Evolutionary conservation across 2,329 filamentous ascomycete genomes (phyloP).

Genomic region (Colletotrichum sp.): DNA sequence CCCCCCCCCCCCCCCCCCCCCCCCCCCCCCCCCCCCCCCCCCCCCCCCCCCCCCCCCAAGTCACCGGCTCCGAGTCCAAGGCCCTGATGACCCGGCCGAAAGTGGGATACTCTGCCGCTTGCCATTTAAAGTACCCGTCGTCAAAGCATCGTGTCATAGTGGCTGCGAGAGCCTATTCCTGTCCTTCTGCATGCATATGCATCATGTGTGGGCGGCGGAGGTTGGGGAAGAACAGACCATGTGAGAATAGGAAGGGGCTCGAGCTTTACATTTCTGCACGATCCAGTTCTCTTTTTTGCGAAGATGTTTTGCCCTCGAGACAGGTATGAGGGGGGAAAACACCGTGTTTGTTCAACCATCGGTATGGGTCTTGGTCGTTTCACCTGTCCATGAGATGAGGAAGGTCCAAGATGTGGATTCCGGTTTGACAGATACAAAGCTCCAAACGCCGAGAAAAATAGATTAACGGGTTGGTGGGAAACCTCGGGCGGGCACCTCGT

Average conservation of each 20-base stretch:
- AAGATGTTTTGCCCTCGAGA: background rate
- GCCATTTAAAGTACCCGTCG: background rate
- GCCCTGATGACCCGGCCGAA: background rate
- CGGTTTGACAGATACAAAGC: background rate
- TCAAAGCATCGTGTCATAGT: background rate
- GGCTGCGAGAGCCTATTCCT: background rate
- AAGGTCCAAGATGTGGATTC: background rate
- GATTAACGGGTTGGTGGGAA: background rate
- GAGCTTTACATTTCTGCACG: background rate
- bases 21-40: too few species aligned
- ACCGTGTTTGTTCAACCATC: background rate
- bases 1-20: too few species aligned
- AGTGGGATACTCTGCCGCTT: background rate
- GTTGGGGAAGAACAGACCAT: background rate
- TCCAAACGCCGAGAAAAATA: background rate
- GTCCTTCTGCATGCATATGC: background rate
- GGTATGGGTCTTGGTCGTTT: background rate
- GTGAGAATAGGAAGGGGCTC: background rate
- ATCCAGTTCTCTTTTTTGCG: too few species aligned
- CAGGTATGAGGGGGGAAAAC: background rate
- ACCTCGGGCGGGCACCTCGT: background rate
- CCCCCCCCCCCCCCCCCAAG: background rate
- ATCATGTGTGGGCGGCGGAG: background rate
- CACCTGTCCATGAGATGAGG: background rate
- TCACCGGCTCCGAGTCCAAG: background rate